A percentile compares a stretch with the other conserved stretches of the same genome.
Conservation (phyloP, 257 asterid genomes). For the Salvia miltiorrhiza region DNA sequence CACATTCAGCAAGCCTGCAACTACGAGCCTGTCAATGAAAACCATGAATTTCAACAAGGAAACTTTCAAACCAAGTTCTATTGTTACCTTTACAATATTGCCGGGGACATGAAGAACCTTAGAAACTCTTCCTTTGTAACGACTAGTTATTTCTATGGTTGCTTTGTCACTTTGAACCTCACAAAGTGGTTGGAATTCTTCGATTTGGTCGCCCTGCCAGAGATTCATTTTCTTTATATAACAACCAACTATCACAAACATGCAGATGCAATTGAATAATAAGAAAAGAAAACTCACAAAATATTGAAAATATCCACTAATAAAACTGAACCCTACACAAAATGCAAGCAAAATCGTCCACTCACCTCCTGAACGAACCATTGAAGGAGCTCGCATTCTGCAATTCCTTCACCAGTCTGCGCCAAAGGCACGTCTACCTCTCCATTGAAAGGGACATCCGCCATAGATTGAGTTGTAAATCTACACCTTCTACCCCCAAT, state of each 20-base stretch:
- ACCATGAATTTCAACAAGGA: not conserved
- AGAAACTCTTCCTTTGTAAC: constrained; percentile 77
- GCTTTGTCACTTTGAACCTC: constrained; percentile 99
- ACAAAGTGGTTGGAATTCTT: constrained; percentile 95
- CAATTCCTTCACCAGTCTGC: constrained; percentile 99
- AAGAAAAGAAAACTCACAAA: not conserved
- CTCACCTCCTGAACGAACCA: constrained; percentile 97
- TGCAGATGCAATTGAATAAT: not conserved
- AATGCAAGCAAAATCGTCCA: constrained; percentile 11
- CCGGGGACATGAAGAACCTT: constrained; percentile 79
- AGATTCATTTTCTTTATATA: not conserved
- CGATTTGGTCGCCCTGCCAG: constrained; percentile 82
- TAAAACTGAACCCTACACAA: not conserved
- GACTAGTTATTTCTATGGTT: constrained; percentile 95
- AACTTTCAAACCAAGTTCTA: not conserved
- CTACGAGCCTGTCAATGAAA: not conserved
- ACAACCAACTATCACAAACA: not conserved
- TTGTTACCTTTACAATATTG: constrained; percentile 71
- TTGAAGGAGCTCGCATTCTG: constrained; percentile 94
- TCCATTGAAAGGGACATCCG: constrained; percentile 47
- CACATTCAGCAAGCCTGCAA: not conserved
- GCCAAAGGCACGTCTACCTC: constrained; percentile 85
- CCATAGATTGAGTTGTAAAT: constrained; percentile 50
- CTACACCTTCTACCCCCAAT: constrained; percentile 37
- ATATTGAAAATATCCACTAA: not conserved